Percentiles rank a stretch among this genome's conserved stretches.
Evolutionary conservation across 805 yeast genomes (phyloP).

Genomic region (Lipomyces mesembrius): DNA sequence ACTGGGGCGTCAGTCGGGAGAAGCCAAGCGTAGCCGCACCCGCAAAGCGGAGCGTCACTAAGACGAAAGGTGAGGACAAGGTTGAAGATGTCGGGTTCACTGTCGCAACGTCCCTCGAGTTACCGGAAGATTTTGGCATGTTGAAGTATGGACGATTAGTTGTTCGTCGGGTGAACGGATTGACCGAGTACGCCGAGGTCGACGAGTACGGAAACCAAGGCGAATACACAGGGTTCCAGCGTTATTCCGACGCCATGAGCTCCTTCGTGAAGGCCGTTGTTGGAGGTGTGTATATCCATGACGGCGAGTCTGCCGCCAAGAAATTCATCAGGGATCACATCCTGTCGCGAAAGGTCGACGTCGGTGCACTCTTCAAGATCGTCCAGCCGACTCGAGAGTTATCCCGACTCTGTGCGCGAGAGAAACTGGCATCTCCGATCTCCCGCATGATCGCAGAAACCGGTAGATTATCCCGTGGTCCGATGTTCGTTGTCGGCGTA

Average conservation of each 20-base stretch:
- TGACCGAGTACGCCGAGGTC: constrained; percentile 57
- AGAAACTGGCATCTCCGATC: constrained; percentile 72
- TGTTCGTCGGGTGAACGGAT: constrained; percentile 36
- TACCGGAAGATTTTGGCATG: constrained; percentile 65
- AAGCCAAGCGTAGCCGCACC: constrained; percentile 50
- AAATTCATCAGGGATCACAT: constrained; percentile 74
- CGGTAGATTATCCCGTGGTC: constrained; percentile 82
- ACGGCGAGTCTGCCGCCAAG: constrained; percentile 67
- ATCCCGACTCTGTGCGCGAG: constrained; percentile 73
- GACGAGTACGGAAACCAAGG: constrained; percentile 37
- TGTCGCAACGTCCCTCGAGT: constrained; percentile 72
- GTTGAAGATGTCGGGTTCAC: constrained; percentile 49
- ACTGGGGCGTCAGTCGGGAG: constrained; percentile 88
- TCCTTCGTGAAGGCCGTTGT: constrained; percentile 79
- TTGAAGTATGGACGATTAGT: constrained; percentile 35
- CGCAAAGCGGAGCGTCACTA: neutral
- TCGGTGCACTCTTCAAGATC: constrained; percentile 75
- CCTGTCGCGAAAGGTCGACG: constrained; percentile 78
- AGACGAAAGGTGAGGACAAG: constrained; percentile 17
- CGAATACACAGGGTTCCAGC: constrained; percentile 4
- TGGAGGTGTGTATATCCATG: constrained; percentile 79
- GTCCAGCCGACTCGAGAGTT: constrained; percentile 85
- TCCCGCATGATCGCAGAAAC: constrained; percentile 89
- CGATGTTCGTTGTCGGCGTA: constrained; percentile 89
- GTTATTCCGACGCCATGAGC: constrained; percentile 52